Evolutionary conservation across 108 stramenopile genomes (phyloP), one percentile per base, ranked within the genome.

Genomic region (Craspedostauros australis): DNA sequence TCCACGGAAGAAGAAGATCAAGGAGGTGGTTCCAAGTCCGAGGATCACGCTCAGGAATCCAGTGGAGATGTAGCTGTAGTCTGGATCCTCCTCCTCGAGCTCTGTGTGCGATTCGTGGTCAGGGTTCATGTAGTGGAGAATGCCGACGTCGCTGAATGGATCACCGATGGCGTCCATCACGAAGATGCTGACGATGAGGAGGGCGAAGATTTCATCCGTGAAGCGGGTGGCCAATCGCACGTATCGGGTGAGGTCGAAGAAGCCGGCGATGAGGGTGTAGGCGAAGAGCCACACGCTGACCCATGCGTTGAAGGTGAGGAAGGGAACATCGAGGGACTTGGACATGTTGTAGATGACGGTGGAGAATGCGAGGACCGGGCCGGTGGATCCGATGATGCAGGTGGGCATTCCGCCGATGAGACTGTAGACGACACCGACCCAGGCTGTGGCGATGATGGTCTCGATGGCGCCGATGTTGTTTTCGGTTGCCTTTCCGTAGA

Each of bases 141-240:
- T 19, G 32, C 77, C 77, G 14, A 46, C 69, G 2, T 40, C 11
- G 4, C 36, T 27, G 34, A 71, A 74, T 31, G 77, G 77, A 39
- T 56, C 42, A 4, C 77, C 72, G 4, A 73, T 14, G 16, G 77
- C 77, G 31, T 74, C 44, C 9, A 78, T 32, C 25, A 78, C 60
- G 44, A 71, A 78, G 33, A 78, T 78, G 19, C 44, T 47, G 12
- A 57, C 64, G 49, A 78, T 78, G 36, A 78, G 36, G 3, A 78
- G 53, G 39, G 68, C 72, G 65, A 78, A 78, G 27, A 78, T 74
- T 28, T 78, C 77, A 58, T 78, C 77, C 0, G 77, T 78, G 54
- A 78, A 78, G 2, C 72, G 64, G 32, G 77, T 78, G 27, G 71
- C 72, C 5, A 53, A 58, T 7, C 50, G 42, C 12, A 78, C 52